Conservation (phyloP, 352 stramenopile species). For the Globisporangium polare region DNA sequence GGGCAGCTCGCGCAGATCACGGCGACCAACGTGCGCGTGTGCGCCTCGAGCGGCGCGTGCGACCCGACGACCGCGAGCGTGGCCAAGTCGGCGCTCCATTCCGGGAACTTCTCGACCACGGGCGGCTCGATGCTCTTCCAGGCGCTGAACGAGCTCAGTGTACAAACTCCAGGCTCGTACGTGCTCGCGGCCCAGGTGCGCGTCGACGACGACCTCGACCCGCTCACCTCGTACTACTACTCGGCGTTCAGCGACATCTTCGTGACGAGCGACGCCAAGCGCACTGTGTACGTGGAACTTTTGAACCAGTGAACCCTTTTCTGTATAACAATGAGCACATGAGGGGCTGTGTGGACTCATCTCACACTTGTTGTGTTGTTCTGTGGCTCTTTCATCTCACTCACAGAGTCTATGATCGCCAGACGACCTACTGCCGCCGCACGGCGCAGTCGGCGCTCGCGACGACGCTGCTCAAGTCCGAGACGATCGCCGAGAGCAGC, state of each 20-base stretch:
- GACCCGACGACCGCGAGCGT: constrained; percentile 23
- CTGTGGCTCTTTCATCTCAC: neutral
- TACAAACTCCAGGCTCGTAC: constrained; percentile 32
- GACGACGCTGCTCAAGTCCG: constrained; percentile 16
- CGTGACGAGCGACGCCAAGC: constrained; percentile 15
- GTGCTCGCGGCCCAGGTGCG: constrained; percentile 42
- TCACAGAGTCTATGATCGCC: constrained; percentile 28
- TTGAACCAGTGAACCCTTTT: no score
- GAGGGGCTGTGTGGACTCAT: neutral
- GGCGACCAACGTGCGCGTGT: constrained; percentile 41
- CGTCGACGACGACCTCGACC: constrained; percentile 32
- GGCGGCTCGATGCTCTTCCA: constrained; percentile 36
- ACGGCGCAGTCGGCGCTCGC: constrained; percentile 33
- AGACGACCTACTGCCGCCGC: constrained; percentile 47
- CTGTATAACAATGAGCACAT: neutral
- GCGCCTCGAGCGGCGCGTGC: constrained; percentile 26
- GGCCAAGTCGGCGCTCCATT: constrained; percentile 24
- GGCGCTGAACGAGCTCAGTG: constrained; percentile 30
- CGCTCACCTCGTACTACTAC: constrained; percentile 45
- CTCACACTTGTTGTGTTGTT: no score
- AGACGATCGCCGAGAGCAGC: constrained; percentile 26
- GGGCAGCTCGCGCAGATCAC: constrained; percentile 37
- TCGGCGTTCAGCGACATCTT: constrained; percentile 39
- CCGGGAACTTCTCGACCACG: constrained; percentile 36
- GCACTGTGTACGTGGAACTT: constrained; percentile 7